Evolutionary conservation across 768 basidiomycete species (phyloP).

Genomic region (Hygrophorus pudorinus): DNA sequence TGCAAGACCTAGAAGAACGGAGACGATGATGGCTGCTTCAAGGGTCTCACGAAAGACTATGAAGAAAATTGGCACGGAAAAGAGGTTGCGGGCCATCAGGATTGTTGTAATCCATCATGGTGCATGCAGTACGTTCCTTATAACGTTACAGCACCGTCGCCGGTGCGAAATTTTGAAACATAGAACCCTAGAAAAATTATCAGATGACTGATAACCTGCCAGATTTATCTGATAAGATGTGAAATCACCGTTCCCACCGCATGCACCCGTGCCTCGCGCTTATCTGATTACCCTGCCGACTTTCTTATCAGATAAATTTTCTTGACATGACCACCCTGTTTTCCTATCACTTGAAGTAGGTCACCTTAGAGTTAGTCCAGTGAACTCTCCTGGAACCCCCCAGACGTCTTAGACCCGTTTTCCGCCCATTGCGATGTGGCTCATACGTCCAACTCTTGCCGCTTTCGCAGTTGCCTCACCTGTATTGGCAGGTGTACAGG

Average conservation of each 20-base stretch:
- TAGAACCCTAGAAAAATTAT: neutral
- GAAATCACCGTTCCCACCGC: too few species aligned
- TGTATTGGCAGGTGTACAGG: constrained; percentile 55
- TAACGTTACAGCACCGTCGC: too few species aligned
- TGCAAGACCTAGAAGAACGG: constrained; percentile 85
- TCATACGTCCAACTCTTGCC: constrained; percentile 19
- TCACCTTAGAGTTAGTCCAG: too few species aligned
- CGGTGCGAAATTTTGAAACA: too few species aligned
- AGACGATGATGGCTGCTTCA: constrained; percentile 87
- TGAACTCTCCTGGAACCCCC: too few species aligned
- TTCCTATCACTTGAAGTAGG: too few species aligned
- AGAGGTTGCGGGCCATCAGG: constrained; percentile 62
- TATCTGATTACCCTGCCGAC: neutral
- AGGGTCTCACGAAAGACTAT: constrained; percentile 93
- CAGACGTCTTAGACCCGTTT: neutral
- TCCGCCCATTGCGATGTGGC: constrained; percentile 13
- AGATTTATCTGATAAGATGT: constrained; percentile 10
- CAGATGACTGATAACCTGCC: neutral
- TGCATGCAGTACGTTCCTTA: too few species aligned
- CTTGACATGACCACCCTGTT: too few species aligned
- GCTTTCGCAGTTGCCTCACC: constrained; percentile 23
- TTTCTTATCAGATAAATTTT: constrained; percentile 4
- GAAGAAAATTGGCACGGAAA: constrained; percentile 91
- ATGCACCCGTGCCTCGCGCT: too few species aligned
- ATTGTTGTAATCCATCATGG: constrained; percentile 5